phyloP scores from a whole-genome alignment of 495 filamentous ascomycete species.

The Cairneyella variabilis region DNA sequence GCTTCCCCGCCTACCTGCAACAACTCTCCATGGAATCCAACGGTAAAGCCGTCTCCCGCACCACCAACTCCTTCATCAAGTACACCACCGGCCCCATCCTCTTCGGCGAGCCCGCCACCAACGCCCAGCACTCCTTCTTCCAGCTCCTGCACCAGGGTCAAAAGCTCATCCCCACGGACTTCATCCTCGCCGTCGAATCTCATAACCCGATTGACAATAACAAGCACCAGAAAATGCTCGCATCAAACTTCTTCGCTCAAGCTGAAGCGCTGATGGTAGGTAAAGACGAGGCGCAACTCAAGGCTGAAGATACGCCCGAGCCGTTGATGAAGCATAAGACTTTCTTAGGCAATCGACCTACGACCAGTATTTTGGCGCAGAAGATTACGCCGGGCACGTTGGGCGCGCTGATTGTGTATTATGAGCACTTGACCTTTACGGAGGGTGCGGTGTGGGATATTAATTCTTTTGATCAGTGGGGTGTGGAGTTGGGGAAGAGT shows the following conservation, averaged over 20 bases:
- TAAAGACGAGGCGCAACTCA: constrained; percentile 87
- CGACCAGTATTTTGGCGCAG: constrained; percentile 88
- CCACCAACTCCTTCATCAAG: constrained; percentile 79
- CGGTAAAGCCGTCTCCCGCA: constrained; percentile 91
- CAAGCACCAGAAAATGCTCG: constrained; percentile 98
- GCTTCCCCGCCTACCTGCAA: constrained; percentile 98
- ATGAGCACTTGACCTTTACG: constrained; percentile 97
- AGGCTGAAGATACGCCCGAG: constrained; percentile 80
- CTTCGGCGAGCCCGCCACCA: constrained; percentile 97
- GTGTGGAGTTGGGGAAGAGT: constrained; percentile 95
- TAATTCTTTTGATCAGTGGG: constrained; percentile 99
- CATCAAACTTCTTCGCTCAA: constrained; percentile 97
- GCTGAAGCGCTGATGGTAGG: constrained; percentile 98
- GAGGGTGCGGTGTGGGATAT: constrained; percentile 99
- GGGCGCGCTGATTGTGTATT: constrained; percentile 95
- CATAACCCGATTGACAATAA: constrained; percentile 93
- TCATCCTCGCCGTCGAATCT: constrained; percentile 90
- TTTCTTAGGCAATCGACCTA: constrained; percentile 96
- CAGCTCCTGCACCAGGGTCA: constrained; percentile 98
- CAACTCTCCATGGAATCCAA: constrained; percentile 99
- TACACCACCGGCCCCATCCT: constrained; percentile 94
- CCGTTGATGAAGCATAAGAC: constrained; percentile 95
- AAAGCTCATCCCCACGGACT: constrained; percentile 97
- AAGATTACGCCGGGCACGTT: constrained; percentile 93
- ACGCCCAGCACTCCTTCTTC: constrained; percentile 99